phyloP scores from a whole-genome alignment of 2,329 filamentous ascomycete species.

The Diaporthe ampelina region DNA sequence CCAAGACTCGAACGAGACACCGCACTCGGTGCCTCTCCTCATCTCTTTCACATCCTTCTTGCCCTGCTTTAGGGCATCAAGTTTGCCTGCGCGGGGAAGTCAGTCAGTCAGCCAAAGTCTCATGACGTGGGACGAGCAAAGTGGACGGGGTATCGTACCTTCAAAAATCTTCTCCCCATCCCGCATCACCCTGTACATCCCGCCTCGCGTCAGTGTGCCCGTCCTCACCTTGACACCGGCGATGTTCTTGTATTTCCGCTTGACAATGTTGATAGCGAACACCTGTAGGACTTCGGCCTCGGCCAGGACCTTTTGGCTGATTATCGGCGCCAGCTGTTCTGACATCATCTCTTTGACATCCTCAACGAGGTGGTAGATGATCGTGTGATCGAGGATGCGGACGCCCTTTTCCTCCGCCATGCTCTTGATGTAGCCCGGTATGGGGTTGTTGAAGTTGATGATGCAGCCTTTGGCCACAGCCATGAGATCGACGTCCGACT shows the following conservation, averaged over 20 bases:
- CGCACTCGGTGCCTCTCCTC: slow-evolving; percentile 94
- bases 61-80: slow-evolving; percentile 87
- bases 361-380: slow-evolving; percentile 86
- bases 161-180: slow-evolving; percentile 80
- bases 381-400: slow-evolving; percentile 84
- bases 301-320: slow-evolving; percentile 81
- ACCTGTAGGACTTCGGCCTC: slow-evolving; percentile 89
- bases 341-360: slow-evolving; percentile 78
- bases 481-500: slow-evolving; percentile 92
- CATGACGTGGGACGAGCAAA: not conserved
- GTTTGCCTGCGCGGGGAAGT: slow-evolving; percentile 69
- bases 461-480: slow-evolving; percentile 81
- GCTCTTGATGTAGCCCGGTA: slow-evolving; percentile 76
- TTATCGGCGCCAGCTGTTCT: slow-evolving; percentile 75
- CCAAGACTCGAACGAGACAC: slow-evolving; percentile 87
- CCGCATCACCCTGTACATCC: slow-evolving; percentile 80
- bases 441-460: slow-evolving; percentile 85
- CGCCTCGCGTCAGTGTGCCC: slow-evolving; percentile 75
- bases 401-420: slow-evolving; percentile 81
- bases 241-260: slow-evolving; percentile 78
- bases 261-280: slow-evolving; percentile 87
- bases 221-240: slow-evolving; percentile 92
- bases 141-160: slow-evolving; percentile 71
- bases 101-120: slow-evolving; percentile 40
- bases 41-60: slow-evolving; percentile 94